Evolutionary conservation across 2,329 filamentous ascomycete species (phyloP).

Genomic region (Nothomitra cinnamomea): DNA sequence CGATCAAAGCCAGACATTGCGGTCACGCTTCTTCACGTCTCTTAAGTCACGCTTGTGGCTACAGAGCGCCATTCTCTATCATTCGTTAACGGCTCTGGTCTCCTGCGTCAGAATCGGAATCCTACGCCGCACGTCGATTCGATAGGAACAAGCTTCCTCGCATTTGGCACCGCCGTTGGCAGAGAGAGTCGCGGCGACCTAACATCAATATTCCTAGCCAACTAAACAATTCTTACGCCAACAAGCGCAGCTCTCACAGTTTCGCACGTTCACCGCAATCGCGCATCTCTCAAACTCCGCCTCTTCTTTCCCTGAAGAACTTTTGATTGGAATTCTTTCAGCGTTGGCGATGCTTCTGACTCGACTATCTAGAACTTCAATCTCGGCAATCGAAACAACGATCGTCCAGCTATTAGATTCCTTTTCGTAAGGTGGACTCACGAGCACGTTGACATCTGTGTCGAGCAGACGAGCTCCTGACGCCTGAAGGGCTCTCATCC

Average conservation of each 20-base stretch:
- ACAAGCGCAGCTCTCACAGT: too few relatives aligned
- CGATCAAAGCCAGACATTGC: too few relatives aligned
- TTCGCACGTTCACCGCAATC: too few relatives aligned
- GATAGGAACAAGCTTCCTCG: neutral
- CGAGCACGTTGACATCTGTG: neutral
- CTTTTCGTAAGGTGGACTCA: neutral
- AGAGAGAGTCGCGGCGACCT: neutral
- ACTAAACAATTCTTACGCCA: neutral
- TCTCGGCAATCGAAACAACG: constrained; percentile 2
- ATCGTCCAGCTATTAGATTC: neutral
- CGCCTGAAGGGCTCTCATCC: neutral
- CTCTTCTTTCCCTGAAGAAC: neutral
- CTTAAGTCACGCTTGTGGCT: neutral
- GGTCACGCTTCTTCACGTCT: too few relatives aligned
- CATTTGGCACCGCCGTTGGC: neutral
- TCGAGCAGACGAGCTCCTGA: neutral
- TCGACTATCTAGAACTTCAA: neutral
- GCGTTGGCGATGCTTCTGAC: constrained; percentile 2
- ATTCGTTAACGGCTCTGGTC: neutral
- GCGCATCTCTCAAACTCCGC: too few relatives aligned
- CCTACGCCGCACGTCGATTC: neutral
- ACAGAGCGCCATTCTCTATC: neutral
- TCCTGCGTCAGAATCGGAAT: neutral
- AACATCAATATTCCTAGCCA: neutral
- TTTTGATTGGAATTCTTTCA: neutral